phyloP scores from a whole-genome alignment of 306 rosid genomes.

The Gastrolobium bilobum region DNA sequence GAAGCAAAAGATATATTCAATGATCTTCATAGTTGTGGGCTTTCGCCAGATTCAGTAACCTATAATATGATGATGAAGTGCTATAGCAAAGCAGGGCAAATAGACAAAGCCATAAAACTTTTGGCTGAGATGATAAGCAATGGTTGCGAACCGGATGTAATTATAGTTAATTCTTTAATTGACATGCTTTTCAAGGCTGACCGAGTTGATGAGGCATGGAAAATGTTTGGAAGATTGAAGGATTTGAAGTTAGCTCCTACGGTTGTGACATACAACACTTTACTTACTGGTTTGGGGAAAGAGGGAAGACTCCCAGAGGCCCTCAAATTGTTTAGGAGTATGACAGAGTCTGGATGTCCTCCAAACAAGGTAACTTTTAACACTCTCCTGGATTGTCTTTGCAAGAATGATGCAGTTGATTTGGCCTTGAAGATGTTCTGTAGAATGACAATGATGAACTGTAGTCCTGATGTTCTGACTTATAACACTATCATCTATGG shows the following conservation, averaged over 20 bases:
- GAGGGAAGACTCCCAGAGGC: constrained; percentile 72
- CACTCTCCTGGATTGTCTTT: constrained; percentile 82
- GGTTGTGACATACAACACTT: constrained; percentile 91
- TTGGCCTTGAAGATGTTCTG: constrained; percentile 75
- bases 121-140: constrained; percentile 73
- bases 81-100: constrained; percentile 82
- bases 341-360: constrained; percentile 77
- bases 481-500: constrained; percentile 91
- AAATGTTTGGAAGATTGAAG: constrained; percentile 86
- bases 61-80: constrained; percentile 97
- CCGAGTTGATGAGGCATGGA: constrained; percentile 89
- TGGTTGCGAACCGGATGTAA: constrained; percentile 88
- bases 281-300: constrained; percentile 86
- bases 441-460: constrained; percentile 77
- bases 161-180: constrained; percentile 80
- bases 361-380: constrained; percentile 87
- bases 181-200: constrained; percentile 89
- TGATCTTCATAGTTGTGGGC: constrained; percentile 77
- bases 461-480: constrained; percentile 84
- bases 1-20: constrained; percentile 79
- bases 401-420: constrained; percentile 87
- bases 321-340: constrained; percentile 75
- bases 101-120: constrained; percentile 79
- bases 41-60: constrained; percentile 86
- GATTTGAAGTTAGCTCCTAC: constrained; percentile 85